Base-by-base conservation (phyloP, 441 rosid genomes). In the Brassica hybrid region DNA sequence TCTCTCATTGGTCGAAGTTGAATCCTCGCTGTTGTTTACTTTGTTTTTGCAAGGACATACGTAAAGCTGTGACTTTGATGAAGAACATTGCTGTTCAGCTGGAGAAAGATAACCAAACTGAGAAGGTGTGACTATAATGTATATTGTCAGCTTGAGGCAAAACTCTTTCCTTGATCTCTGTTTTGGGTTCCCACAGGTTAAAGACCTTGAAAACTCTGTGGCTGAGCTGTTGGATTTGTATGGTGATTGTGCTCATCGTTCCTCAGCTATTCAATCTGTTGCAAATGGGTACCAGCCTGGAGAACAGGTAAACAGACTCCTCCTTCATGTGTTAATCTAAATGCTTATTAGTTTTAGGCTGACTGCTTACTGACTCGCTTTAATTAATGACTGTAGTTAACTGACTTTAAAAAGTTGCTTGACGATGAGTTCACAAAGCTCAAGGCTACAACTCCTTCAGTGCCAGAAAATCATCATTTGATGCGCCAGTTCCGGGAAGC, bases 401-500 rank as follows among this genome's bases (percentile, higher is more conserved):
- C 94, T 54, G 88, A 91, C 85, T 95, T 95, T 74, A 75, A 85
- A 74, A 88, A 88, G 84, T 76, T 88, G 84, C 88, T 93, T 76
- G 90, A 83, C 65, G 77, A 74, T 13, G 94, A 95, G 82, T 81
- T 86, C 71, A 75, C 77, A 67, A 88, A 88, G 78, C 76, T 83
- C 67, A 86, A 87, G 83, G 76, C 88, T 56, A 57, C 76, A 68
- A 64, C 69, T 56, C 21, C 91, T 71, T 83, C 85, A 14, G 78
- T 43, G 82, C 59, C 84, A 2, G 86, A 83, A 78, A 83, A 85
- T 74, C 83, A 87, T 69, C 86, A 67, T 17, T 69, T 89, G 76
- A 77, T 93, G 79, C 91, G 94, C 30, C 94, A 92, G 78, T 92
- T 91, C 73, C 82, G 84, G 75, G 93, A 90, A 77, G 95, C 92